Percentiles rank a stretch among this genome's conserved stretches.
phyloP scores from a whole-genome alignment of 2,329 filamentous ascomycete species.

The Fusarium xylarioides region DNA sequence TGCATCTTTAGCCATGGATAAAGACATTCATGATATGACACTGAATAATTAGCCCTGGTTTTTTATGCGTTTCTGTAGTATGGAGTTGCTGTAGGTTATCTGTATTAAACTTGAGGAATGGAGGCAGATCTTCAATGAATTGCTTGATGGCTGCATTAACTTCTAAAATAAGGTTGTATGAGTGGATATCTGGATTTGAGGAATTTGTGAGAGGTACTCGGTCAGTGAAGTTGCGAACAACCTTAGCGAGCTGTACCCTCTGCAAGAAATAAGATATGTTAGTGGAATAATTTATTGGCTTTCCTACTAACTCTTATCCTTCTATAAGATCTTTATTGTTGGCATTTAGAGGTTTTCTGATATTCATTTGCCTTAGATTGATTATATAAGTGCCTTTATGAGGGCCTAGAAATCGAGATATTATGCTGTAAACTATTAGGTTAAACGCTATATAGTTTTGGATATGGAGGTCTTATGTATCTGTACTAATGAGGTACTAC shows the following conservation, averaged over 20 bases:
- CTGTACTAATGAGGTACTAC: constrained; percentile 55
- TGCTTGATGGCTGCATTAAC: constrained; percentile 45
- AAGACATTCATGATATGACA: constrained; percentile 48
- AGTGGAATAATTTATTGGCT: constrained; percentile 46
- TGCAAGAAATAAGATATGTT: constrained; percentile 51
- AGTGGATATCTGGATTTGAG: constrained; percentile 43
- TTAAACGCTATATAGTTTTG: no score
- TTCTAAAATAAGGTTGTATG: constrained; percentile 46
- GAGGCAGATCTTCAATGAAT: constrained; percentile 43
- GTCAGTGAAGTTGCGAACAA: constrained; percentile 50
- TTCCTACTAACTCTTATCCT: constrained; percentile 41
- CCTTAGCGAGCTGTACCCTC: constrained; percentile 50
- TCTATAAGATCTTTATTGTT: constrained; percentile 50
- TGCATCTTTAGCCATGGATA: constrained; percentile 48
- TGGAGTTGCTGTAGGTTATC: constrained; percentile 32
- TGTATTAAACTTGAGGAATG: constrained; percentile 42
- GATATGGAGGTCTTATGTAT: constrained; percentile 47
- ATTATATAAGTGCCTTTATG: constrained; percentile 50
- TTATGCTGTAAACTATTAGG: constrained; percentile 43
- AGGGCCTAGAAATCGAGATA: constrained; percentile 48
- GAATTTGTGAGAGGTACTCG: constrained; percentile 38
- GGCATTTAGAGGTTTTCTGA: constrained; percentile 51
- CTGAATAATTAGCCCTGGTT: constrained; percentile 42
- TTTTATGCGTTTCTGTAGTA: constrained; percentile 33
- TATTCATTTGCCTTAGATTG: constrained; percentile 51